Evolutionary conservation across 441 rosid species (phyloP), one percentile per base, ranked within the genome.

Genomic region (Iberis amara): DNA sequence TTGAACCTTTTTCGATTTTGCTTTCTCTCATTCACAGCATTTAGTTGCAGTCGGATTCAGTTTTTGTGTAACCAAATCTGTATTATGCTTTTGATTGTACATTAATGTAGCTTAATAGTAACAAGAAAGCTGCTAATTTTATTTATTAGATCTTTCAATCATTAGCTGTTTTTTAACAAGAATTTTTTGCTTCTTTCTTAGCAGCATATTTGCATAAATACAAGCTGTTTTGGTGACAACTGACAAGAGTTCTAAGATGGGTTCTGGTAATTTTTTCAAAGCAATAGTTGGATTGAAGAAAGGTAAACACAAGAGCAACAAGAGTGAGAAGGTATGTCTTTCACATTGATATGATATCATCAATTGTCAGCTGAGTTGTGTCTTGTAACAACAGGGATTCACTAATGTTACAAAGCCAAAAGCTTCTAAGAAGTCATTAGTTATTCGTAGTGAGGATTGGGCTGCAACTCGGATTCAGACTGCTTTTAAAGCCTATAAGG

Each of bases 401-500:
- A 38, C 71, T 73, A 39, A 76, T 70, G 63, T 58, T 18, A 18
- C 21, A 36, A 86, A 80, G 73, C 62, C 84, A 54, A 81, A 74
- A 61, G 73, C 79, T 69, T 72, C 76, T 66, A 78, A 66, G 74
- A 80, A 77, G 89, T 11, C 75, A 60, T 79, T 62, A 28, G 76
- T 65, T 47, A 32, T 68, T 65, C 79, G 82, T 23, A 70, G 55
- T 52, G 90, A 86, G 68, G 92, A 82, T 54, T 71, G 79, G 68
- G 96, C 99, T 24, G 99, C 97, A 52, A 78, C 68, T 41, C 72
- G 76, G 60, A 89, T 92, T 72, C 99, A 92, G 76, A 71, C 85
- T 47, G 96, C 91, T 62, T 83, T 85, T 47, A 73, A 86, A 59
- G 91, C 94, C 12, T 81, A 80, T 61, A 67, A 49, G 82, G 98